Base-by-base conservation (phyloP, 2,329 filamentous ascomycete species). In the Aspergillus pseudoviridinutans region DNA sequence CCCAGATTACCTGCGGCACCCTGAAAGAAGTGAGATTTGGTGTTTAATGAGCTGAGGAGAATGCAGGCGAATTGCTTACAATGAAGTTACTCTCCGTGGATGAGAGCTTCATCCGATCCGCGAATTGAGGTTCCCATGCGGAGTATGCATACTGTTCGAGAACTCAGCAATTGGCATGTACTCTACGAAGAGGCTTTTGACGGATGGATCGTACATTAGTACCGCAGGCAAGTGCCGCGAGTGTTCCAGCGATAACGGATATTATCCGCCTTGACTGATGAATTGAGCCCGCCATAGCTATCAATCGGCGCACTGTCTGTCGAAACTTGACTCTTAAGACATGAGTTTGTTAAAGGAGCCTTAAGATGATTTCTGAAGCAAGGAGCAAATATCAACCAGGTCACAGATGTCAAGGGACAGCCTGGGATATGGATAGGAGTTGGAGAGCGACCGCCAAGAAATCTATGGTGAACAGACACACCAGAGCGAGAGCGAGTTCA, bases 51-150 rank as follows among this genome's bases (percentile, higher is more conserved):
- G 42, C 27, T 53, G 38, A 53, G 25, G 14, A 10, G 58, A 41
- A 54, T 53, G 27, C 42, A 51, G 49, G 32, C 14, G 32, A 17
- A 58, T 32, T 44, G 69, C 84, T 71, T 79, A 88, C 92, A 70
- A 99, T 92, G 64, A 97, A 76, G 75, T 99, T 97, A 75, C 86
- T 92, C 74, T 97, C 83, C 2, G 93, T 97, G n/a, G 94, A 89
- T 14, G 92, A 92, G 60, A 97, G 84, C 71, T 89, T 87, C 66
- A 99, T 81, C 66, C 85, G 87, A 68, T 95, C 87, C 51, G 92
- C 92, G 71, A 97, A 97, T 76, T 97, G 92, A 22, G 94, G 94
- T 14, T 91, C 92, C 92, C 94, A 99, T 76, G 93, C 93, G 55
- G 92, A 97, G 77, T 97, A 99, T 71, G 92, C 93, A 84, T 99